phyloP scores from a whole-genome alignment of 179 eudicot genomes.

The Silene noctiflora region DNA sequence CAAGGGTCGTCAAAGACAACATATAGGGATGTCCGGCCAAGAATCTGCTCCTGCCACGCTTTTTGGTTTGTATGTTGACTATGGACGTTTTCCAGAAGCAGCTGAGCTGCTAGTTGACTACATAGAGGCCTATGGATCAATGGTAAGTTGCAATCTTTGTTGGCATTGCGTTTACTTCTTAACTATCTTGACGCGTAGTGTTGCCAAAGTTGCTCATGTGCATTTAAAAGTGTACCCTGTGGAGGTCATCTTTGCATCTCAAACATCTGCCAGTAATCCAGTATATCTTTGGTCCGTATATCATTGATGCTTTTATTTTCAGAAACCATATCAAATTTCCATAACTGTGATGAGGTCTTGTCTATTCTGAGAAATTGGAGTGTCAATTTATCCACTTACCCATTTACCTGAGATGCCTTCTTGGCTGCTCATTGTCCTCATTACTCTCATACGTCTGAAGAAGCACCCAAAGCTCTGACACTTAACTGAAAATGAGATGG shows the following conservation, averaged over 20 bases:
- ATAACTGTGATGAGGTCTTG: background rate
- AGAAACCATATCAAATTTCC: background rate
- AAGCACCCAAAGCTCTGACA: too few species aligned
- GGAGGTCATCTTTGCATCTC: background rate
- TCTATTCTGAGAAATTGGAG: background rate
- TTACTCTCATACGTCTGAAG: too few species aligned
- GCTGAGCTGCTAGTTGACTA: slow-evolving; percentile 68
- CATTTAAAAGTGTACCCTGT: background rate
- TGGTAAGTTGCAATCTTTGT: slow-evolving; percentile 38
- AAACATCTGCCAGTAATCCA: background rate
- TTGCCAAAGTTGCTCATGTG: background rate
- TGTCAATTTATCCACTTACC: background rate
- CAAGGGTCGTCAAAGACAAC: slow-evolving; percentile 50
- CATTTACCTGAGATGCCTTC: background rate
- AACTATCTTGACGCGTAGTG: background rate
- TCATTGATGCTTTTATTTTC: background rate
- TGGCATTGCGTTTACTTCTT: slow-evolving; percentile 1
- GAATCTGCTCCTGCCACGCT: slow-evolving; percentile 80
- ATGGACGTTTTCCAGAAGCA: slow-evolving; percentile 88
- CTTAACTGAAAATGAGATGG: background rate
- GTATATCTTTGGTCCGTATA: background rate
- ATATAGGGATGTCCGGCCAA: slow-evolving; percentile 75
- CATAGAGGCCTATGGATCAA: slow-evolving; percentile 60
- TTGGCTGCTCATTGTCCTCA: background rate
- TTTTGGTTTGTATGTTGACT: slow-evolving; percentile 76